phyloP scores from a whole-genome alignment of 805 yeast genomes.

The Peterozyma xylosa region DNA sequence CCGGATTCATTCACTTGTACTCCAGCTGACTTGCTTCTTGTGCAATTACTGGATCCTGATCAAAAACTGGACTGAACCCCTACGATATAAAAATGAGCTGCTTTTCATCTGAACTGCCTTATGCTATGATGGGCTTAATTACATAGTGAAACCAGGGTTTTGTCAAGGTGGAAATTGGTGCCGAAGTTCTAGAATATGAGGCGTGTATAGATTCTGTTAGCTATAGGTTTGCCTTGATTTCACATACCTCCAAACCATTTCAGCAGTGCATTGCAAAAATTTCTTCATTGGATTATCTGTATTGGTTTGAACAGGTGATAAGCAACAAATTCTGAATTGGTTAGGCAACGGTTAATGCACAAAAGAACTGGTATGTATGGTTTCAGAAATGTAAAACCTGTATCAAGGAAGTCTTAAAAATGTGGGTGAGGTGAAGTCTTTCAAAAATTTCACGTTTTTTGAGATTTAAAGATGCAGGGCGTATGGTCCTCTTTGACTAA shows the following conservation, averaged over 20 bases:
- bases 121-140: constrained; percentile 72
- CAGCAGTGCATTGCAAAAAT: constrained; percentile 66
- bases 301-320: constrained; percentile 89
- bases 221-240: constrained; percentile 72
- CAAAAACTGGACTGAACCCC: constrained; percentile 82
- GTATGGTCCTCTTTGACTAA: constrained; percentile 92
- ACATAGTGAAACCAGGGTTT: constrained; percentile 67
- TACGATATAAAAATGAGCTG: constrained; percentile 84
- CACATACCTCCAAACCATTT: constrained; percentile 91
- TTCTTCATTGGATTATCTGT: constrained; percentile 74
- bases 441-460: constrained; percentile 69
- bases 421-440: constrained; percentile 33
- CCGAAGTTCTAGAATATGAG: constrained; percentile 72
- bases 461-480: constrained; percentile 86
- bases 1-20: constrained; percentile 79
- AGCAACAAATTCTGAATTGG: constrained; percentile 96
- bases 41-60: constrained; percentile 75
- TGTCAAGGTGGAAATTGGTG: constrained; percentile 80
- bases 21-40: constrained; percentile 87
- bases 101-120: constrained; percentile 47
- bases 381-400: constrained; percentile 22
- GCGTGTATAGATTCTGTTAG: constrained; percentile 74
- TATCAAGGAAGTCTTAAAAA: constrained; percentile 12
- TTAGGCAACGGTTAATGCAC: constrained; percentile 89
- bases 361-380: constrained; percentile 46